phyloP scores from a whole-genome alignment of 345 rosid species.

The Citrus maxima region DNA sequence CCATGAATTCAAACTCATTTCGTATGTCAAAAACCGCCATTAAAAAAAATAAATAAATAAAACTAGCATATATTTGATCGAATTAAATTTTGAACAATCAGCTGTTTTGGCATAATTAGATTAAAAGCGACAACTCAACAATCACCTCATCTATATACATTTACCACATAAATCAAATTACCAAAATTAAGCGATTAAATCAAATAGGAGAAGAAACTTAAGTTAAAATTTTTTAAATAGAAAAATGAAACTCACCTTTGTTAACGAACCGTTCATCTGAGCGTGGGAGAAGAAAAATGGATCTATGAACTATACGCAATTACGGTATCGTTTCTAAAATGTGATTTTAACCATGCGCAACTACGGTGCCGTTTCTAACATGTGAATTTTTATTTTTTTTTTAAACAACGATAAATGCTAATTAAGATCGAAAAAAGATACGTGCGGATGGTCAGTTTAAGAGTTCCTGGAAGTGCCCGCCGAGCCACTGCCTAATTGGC shows the following conservation, averaged over 20 bases:
- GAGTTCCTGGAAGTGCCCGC: too few species aligned
- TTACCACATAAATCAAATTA: not conserved
- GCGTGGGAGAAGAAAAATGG: not conserved
- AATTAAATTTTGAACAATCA: not conserved
- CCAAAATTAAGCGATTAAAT: not conserved
- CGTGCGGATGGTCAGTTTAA: too few species aligned
- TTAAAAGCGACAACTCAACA: not conserved
- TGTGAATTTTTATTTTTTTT: not conserved
- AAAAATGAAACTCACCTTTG: not conserved
- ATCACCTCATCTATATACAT: not conserved
- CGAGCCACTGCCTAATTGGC: too few species aligned
- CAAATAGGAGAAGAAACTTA: not conserved
- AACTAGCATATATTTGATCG: not conserved
- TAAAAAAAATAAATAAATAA: too few species aligned
- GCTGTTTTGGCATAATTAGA: not conserved
- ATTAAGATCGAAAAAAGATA: too few species aligned
- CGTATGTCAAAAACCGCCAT: not conserved
- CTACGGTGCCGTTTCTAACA: not conserved
- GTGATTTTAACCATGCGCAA: not conserved
- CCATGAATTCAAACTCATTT: not conserved
- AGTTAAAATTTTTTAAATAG: not conserved
- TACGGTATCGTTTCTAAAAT: not conserved
- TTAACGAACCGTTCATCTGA: not conserved
- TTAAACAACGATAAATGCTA: too few species aligned
- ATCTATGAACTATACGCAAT: not conserved